Evolutionary conservation across 2,329 filamentous ascomycete species (phyloP), one percentile per base, ranked within the genome.

Genomic region (Cercospora sp.): DNA sequence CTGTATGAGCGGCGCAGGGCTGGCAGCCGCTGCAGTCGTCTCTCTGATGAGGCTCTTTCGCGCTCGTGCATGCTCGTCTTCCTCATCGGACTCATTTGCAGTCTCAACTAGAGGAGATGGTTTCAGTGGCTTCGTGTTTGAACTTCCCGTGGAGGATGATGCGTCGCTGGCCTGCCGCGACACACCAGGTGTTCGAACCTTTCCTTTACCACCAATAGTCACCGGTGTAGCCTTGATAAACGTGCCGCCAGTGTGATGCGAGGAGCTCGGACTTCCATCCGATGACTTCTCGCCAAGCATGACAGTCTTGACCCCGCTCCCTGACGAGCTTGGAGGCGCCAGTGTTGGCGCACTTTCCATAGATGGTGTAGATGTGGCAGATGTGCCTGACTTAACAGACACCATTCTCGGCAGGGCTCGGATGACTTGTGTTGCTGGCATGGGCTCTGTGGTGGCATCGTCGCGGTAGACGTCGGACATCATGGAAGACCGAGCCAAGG

Each of bases 391-490:
- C 66, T 93, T 95, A 72, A 99, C 93, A 75, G 92, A 97, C 78
- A 99, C 93, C 77, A 98, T 90, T 40, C 93, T 94, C 9, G 95
- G 93, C 81, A 95, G 96, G 71, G 91, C 91, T 69, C 93, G 89
- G 77, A 94, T 91, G 67, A 92, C 91, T 63, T 93, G 95, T 76
- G 95, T 93, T 0, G 93, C 93, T 0, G 94, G 90, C 66, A 90
- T 82, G 1, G 84, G 91, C 77, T 85, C 93, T 74, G 97, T 88
- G 63, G 97, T 89, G 16, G 92, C 93, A 76, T 96, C 93, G 82
- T 94, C 94, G 72, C 93, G 91, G 78, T 97, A 98, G 63, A 97
- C 93, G 21, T 94, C 97, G 1, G 94, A 97, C 3, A 93, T 94
- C 71, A 98, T 91, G 77, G 86, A 88, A 66, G 76, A 81, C 43